Evolutionary conservation across 2,329 filamentous ascomycete species (phyloP).

Genomic region (Penicillium thymicola): DNA sequence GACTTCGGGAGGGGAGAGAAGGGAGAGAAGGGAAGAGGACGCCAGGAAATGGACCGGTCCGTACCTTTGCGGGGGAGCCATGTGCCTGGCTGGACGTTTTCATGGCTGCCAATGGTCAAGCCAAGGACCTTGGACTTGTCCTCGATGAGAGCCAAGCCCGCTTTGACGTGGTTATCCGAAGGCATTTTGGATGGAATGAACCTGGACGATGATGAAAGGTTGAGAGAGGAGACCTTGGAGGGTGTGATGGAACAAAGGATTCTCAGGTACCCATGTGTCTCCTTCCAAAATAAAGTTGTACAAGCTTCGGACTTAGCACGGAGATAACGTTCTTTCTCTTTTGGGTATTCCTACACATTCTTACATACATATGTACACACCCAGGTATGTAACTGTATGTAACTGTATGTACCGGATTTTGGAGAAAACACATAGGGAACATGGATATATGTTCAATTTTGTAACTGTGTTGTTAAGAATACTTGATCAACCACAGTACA

Average conservation of each 20-base stretch:
- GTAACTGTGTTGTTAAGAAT: too few relatives aligned
- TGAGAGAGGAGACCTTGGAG: background rate
- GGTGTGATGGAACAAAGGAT: background rate
- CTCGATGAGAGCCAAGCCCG: slow-evolving; percentile 26
- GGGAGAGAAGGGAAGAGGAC: accelerated
- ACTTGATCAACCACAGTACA: too few relatives aligned
- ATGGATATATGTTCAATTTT: too few relatives aligned
- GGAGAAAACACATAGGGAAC: too few relatives aligned
- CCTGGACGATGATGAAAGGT: background rate
- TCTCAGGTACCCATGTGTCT: background rate
- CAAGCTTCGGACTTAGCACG: slow-evolving; percentile 6
- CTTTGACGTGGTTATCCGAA: slow-evolving; percentile 12
- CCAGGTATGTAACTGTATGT: too few relatives aligned
- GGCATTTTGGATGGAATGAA: slow-evolving; percentile 12
- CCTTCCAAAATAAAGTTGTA: background rate
- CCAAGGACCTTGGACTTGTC: slow-evolving; percentile 35
- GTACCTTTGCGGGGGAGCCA: slow-evolving; percentile 33
- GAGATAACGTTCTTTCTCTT: background rate
- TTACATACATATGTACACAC: too few relatives aligned
- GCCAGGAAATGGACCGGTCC: accelerated
- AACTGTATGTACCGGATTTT: too few relatives aligned
- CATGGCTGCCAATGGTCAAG: slow-evolving; percentile 27
- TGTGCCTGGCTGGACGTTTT: slow-evolving; percentile 28
- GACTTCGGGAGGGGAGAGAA: background rate
- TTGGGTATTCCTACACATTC: background rate